These are phyloP conservation scores for Tulasnella sp. DNA, from an alignment of 768 basidiomycete genomes.

Conservation along the genomic window DNA sequence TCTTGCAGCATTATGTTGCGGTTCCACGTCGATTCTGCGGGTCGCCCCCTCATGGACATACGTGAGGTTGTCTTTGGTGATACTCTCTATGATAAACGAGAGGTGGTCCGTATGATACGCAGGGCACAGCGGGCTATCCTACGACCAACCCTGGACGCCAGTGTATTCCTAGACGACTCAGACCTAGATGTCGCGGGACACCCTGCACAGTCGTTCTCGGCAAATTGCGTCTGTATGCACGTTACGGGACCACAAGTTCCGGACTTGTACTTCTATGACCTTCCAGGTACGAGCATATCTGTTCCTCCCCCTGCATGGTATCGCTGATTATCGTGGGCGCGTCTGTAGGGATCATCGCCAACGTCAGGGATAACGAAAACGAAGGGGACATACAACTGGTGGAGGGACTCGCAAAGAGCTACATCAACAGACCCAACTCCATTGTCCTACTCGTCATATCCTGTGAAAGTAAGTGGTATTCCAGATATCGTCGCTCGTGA, in stretches of 20 bases:
- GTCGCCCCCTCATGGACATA: slow-evolving; percentile 11
- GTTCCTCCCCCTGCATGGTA: background rate
- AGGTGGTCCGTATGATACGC: slow-evolving; percentile 18
- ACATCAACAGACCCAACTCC: background rate
- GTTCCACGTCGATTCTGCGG: slow-evolving; percentile 22
- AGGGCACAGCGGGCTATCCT: slow-evolving; percentile 22
- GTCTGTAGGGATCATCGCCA: slow-evolving; percentile 15
- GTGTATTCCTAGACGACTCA: slow-evolving; percentile 6
- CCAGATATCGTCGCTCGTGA: background rate
- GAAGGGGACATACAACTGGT: slow-evolving; percentile 13
- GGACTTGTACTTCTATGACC: slow-evolving; percentile 24
- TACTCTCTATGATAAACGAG: background rate
- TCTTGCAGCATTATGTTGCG: slow-evolving; percentile 27
- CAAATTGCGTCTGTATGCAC: slow-evolving; percentile 39
- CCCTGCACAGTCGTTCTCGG: slow-evolving; percentile 31
- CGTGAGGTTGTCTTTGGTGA: slow-evolving; percentile 17
- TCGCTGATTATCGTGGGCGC: background rate
- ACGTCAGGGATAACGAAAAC: slow-evolving; percentile 4
- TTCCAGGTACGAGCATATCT: slow-evolving; percentile 17
- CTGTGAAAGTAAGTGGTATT: slow-evolving; percentile 15
- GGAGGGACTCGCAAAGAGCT: slow-evolving; percentile 7
- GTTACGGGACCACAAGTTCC: slow-evolving; percentile 33
- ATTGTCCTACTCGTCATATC: slow-evolving; percentile 16
- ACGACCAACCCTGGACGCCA: background rate
- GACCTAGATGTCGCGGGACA: background rate